phyloP scores from a whole-genome alignment of 1,284 basidiomycete species.

The Cryptococcus wingfieldii region DNA sequence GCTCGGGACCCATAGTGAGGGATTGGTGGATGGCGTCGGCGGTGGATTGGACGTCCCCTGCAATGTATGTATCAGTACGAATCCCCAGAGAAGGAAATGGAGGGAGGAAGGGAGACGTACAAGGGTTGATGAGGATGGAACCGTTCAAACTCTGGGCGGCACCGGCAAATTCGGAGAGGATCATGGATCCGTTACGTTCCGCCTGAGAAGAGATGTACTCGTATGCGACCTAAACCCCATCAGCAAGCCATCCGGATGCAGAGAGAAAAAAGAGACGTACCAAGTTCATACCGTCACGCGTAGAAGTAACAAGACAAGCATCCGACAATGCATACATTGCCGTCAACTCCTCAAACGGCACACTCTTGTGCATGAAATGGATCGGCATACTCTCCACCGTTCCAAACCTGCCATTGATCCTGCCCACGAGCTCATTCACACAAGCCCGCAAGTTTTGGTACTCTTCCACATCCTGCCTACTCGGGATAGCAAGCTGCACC shows the following conservation, averaged over 20 bases:
- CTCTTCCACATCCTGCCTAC: slow-evolving; percentile 96
- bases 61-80: not conserved
- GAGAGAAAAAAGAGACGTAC: slow-evolving; percentile 55
- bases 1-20: slow-evolving; percentile 77
- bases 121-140: slow-evolving; percentile 90
- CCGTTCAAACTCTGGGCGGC: slow-evolving; percentile 95
- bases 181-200: slow-evolving; percentile 89
- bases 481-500: slow-evolving; percentile 94
- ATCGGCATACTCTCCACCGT: slow-evolving; percentile 99
- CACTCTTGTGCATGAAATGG: slow-evolving; percentile 95
- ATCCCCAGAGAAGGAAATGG: not conserved
- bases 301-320: slow-evolving; percentile 91
- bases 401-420: slow-evolving; percentile 97
- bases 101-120: slow-evolving; percentile 43
- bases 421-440: slow-evolving; percentile 95
- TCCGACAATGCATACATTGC: slow-evolving; percentile 95
- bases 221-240: slow-evolving; percentile 76
- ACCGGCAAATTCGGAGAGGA: slow-evolving; percentile 96
- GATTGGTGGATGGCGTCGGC: slow-evolving; percentile 94
- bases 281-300: slow-evolving; percentile 97
- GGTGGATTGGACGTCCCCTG: slow-evolving; percentile 82
- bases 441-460: slow-evolving; percentile 95
- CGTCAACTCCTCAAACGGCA: slow-evolving; percentile 90
- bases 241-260: not conserved
- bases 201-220: slow-evolving; percentile 97